These are phyloP conservation scores for Nakazawaea ernobii DNA, from an alignment of 805 yeast species.

Conservation along the genomic window DNA sequence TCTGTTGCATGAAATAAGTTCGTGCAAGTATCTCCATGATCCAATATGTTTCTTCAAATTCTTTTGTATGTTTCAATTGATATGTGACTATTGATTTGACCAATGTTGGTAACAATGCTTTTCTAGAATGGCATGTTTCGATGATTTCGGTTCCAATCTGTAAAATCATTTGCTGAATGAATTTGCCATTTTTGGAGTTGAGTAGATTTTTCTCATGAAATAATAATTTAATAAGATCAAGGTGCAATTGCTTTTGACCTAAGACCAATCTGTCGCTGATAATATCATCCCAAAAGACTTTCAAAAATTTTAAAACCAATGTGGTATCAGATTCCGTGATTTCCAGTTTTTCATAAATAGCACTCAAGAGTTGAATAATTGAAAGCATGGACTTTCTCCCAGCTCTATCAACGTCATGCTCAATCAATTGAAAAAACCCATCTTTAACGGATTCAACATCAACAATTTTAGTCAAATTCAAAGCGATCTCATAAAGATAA, in stretches of 20 bases:
- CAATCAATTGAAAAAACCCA: not conserved
- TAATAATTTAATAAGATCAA: constrained; percentile 44
- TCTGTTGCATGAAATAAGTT: constrained; percentile 45
- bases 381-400: constrained; percentile 13
- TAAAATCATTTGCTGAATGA: constrained; percentile 23
- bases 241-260: constrained; percentile 61
- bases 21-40: constrained; percentile 41
- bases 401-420: not conserved
- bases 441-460: not conserved
- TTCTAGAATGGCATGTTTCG: constrained; percentile 49
- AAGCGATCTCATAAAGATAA: constrained; percentile 17
- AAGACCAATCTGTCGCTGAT: constrained; percentile 55
- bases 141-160: constrained; percentile 39
- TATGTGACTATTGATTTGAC: constrained; percentile 40
- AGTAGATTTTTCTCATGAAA: constrained; percentile 36
- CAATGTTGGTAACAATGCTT: constrained; percentile 61
- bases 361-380: constrained; percentile 12
- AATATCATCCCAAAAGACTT: constrained; percentile 52
- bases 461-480: not conserved
- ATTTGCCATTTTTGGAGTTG: constrained; percentile 26
- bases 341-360: constrained; percentile 8
- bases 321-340: constrained; percentile 13
- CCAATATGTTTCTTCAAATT: constrained; percentile 44
- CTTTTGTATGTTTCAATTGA: constrained; percentile 26
- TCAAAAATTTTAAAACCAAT: constrained; percentile 27